Percentiles rank a stretch among this genome's conserved stretches.
Evolutionary conservation across 2,329 filamentous ascomycete genomes (phyloP).

Genomic region (Aspergillus pseudonomiae): DNA sequence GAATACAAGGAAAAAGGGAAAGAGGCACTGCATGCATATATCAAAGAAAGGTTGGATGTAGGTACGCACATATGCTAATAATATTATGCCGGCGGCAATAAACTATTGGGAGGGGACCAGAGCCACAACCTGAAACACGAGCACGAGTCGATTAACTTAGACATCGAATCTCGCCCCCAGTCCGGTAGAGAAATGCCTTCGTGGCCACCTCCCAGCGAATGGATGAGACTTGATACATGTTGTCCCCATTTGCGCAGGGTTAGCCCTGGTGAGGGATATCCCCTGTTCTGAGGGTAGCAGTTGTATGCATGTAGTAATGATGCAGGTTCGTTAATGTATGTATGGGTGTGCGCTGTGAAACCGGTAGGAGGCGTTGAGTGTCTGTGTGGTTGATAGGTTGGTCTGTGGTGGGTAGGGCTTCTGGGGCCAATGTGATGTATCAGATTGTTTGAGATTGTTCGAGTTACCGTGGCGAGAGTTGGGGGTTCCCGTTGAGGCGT

Average conservation of each 20-base stretch:
- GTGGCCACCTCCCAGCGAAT: neutral
- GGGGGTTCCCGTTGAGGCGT: neutral
- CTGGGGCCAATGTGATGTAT: neutral
- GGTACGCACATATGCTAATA: neutral
- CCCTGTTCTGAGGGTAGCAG: neutral
- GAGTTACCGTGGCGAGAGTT: neutral
- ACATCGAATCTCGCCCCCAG: neutral
- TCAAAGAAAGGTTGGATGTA: neutral
- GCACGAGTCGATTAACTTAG: slow-evolving; percentile 6
- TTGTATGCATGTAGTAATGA: neutral
- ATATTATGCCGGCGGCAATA: neutral
- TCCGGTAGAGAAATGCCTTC: neutral
- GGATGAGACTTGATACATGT: neutral
- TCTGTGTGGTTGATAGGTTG: neutral
- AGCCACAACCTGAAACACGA: slow-evolving; percentile 1
- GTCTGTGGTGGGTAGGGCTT: slow-evolving; percentile 1
- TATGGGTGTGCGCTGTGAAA: neutral
- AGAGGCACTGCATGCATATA: neutral
- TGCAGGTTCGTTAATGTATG: slow-evolving; percentile 1
- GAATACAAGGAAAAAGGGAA: neutral
- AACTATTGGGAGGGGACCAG: neutral
- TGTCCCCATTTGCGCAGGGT: neutral
- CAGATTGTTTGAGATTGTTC: neutral
- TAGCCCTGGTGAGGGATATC: neutral
- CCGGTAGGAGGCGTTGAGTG: neutral